These are phyloP conservation scores for Fraxinus angustifolia DNA, from an alignment of 305 asterid species.

Conservation along the genomic window DNA sequence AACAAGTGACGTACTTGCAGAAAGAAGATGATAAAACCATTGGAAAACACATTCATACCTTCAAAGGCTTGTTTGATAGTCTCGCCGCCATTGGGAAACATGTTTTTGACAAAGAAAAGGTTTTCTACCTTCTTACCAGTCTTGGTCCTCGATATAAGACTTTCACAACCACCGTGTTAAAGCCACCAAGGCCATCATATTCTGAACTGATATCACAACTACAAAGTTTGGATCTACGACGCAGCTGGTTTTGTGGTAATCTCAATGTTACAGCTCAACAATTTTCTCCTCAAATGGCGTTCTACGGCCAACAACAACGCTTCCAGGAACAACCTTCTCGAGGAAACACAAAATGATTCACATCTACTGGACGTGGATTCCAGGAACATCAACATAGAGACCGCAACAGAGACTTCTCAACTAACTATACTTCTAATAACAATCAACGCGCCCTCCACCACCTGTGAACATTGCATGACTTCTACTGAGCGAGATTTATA, in stretches of 20 bases:
- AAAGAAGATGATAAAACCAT: too few relatives aligned
- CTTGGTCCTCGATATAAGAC: not conserved
- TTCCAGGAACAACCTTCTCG: not conserved
- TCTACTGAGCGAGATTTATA: not conserved
- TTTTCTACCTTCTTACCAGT: not conserved
- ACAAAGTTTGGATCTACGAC: not conserved
- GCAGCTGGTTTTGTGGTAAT: not conserved
- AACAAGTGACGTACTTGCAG: too few relatives aligned
- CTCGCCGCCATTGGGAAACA: not conserved
- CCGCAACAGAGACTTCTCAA: too few relatives aligned
- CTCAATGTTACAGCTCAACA: not conserved
- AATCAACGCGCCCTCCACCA: not conserved
- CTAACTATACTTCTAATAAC: fast-evolving
- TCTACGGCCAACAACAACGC: not conserved
- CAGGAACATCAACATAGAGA: not conserved
- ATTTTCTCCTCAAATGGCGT: not conserved
- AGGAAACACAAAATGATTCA: not conserved
- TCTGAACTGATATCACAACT: not conserved
- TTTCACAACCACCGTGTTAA: not conserved
- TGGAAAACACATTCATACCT: not conserved
- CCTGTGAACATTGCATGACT: not conserved
- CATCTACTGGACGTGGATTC: not conserved
- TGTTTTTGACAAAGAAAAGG: not conserved
- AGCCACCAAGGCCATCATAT: not conserved
- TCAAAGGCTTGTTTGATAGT: not conserved